Conservation (phyloP, 768 basidiomycete genomes). For the Sistotremastrum suecicum region DNA sequence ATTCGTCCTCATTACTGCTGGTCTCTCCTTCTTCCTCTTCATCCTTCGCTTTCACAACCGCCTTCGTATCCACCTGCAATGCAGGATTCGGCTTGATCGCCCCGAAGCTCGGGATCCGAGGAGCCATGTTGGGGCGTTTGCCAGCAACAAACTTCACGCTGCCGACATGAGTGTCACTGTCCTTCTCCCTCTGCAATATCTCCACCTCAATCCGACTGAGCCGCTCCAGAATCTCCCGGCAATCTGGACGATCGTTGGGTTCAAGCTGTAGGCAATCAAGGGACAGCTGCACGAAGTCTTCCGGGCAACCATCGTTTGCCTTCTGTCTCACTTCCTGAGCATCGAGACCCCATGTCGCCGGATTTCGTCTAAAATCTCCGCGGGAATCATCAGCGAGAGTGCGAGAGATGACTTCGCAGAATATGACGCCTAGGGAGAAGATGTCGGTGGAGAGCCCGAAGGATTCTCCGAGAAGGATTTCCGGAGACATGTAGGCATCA, state of each 20-base stretch:
- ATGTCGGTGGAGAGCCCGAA: constrained; percentile 93
- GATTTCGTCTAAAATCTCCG: constrained; percentile 51
- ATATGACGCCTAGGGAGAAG: constrained; percentile 85
- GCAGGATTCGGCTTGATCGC: constrained; percentile 29
- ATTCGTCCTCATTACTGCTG: constrained; percentile 46
- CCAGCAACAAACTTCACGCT: constrained; percentile 72
- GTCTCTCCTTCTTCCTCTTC: constrained; percentile 30
- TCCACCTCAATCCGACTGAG: constrained; percentile 75
- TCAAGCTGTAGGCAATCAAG: constrained; percentile 61
- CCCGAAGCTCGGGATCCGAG: constrained; percentile 82
- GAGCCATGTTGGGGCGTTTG: constrained; percentile 41
- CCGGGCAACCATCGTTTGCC: constrained; percentile 65
- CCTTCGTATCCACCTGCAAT: constrained; percentile 21
- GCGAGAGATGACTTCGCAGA: constrained; percentile 81
- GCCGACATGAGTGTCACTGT: constrained; percentile 59
- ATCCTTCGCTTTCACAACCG: constrained; percentile 21
- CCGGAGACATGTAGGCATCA: constrained; percentile 94
- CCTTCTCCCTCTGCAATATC: constrained; percentile 53
- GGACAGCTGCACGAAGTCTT: constrained; percentile 60
- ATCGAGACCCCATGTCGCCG: constrained; percentile 74
- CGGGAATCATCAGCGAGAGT: constrained; percentile 66
- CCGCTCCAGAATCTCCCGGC: constrained; percentile 63
- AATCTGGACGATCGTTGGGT: constrained; percentile 59
- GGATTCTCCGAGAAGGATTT: constrained; percentile 81
- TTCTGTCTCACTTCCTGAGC: constrained; percentile 50